Evolutionary conservation across 331 rosid genomes (phyloP), one percentile per base, ranked within the genome.

Genomic region (Telfairia occidentalis): DNA sequence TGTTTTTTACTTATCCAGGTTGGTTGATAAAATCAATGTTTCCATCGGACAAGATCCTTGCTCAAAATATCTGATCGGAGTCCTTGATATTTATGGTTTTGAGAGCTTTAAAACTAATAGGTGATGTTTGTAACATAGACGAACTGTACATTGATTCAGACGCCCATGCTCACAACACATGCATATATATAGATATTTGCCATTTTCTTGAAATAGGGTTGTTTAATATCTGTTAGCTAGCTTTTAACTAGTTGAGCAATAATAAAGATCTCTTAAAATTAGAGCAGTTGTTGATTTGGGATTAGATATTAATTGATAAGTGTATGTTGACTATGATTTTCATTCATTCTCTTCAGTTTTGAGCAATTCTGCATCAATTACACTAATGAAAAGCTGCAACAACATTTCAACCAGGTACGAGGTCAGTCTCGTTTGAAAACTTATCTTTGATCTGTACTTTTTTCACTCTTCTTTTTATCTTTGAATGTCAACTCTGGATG

Each of bases 381-480:
- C 77, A 92, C 97, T 37, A 92, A 92, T 84, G 98, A 92, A 86
- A 90, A 92, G 94, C 89, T 92, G 83, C 97, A 92, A 73, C 97
- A 92, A 82, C 97, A 92, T 89, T 92, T 90, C 97, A 92, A 92
- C 98, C 94, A 92, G 98, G 97, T 92, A 92, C 75, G 97, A 92
- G 98, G 98, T 92, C 87, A 92, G 98, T 92, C 85, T 81, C 81
- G 78, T 89, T 82, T 81, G 82, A 71, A 78, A 85, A 85, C 85
- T 78, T 76, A 72, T 75, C 71, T 79, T 52, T 84, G 32, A 71
- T 58, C 65, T 18, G 6, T 75, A 81, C 79, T 71, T 76, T 78
- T 42, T 46, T 28, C 24, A 42, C 30, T 65, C 54, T 46, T 65
- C 23, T 5, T 72, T 81, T 82, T 66, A 69, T 74, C 26, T 43